Evolutionary conservation across 139 green algal species (phyloP), one percentile per base, ranked within the genome.

Genomic region (Raphidocelis subcapitata): DNA sequence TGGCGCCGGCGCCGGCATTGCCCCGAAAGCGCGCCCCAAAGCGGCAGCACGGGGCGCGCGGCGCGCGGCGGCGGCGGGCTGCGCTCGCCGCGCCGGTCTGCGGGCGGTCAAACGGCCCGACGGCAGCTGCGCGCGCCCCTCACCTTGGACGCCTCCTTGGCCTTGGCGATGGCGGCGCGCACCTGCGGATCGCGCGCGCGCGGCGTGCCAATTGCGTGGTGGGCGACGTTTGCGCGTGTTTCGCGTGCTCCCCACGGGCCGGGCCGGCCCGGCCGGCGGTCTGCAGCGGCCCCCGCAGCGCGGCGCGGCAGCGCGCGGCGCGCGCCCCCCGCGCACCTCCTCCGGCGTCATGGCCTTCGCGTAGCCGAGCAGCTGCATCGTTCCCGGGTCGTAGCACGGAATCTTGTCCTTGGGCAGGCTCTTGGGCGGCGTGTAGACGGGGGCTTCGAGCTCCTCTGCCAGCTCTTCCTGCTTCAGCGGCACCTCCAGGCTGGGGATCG

Each of bases 301-400:
- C n/a, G n/a, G n/a, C n/a, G n/a, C n/a, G n/a, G 35, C 35, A 67
- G 15, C 32, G 47, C 20, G 35, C 33, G 5, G 56, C 26, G 23
- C 3, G 14, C 16, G 20, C 4, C 37, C 52, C 33, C 62, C 15
- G 47, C 77, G 33, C 41, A 87, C 91, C 77, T 95, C 78, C 0
- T 76, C 70, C 3, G 76, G 59, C 12, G 69, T 93, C 88, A 97
- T 94, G 24, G 92, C 94, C 14, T 91, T 91, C 24, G 92, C 68
- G 47, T 89, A 82, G 37, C 94, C 94, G 31, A 98, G 79, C 31
- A 90, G 83, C 60, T 94, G 77, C 86, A 95, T 89, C 3, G 84
- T 97, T 55, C 81, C 88, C 5, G 95, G 95, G 66, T 99, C 92
- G 71, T 95, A 92, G 79, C 92, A 97, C 1, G 63, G 52, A 24